These are phyloP conservation scores for Camptophora hylomeconis DNA, from an alignment of 2,329 filamentous ascomycete species.

Conservation along the genomic window DNA sequence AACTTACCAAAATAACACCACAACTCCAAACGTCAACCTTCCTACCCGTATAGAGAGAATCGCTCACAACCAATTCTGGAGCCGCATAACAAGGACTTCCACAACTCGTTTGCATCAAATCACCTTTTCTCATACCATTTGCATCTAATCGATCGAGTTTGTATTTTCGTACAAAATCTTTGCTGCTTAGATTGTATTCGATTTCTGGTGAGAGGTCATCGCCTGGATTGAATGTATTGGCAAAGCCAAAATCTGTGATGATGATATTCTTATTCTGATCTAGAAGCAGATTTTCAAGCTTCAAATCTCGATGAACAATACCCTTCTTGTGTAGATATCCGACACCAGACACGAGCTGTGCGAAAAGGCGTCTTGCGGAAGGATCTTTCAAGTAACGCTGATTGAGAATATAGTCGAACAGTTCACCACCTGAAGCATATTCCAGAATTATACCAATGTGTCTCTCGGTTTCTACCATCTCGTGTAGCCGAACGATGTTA, in stretches of 20 bases:
- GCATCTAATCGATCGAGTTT: constrained; percentile 68
- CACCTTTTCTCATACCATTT: constrained; percentile 69
- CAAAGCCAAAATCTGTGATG: constrained; percentile 98
- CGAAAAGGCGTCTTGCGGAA: constrained; percentile 78
- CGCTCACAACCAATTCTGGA: constrained; percentile 91
- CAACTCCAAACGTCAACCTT: constrained; percentile 99
- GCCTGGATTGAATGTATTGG: constrained; percentile 83
- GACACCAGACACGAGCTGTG: constrained; percentile 89
- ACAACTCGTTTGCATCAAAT: constrained; percentile 98
- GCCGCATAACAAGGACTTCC: constrained; percentile 97
- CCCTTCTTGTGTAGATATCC: constrained; percentile 98
- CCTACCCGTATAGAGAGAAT: constrained; percentile 89
- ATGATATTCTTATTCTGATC: constrained; percentile 98
- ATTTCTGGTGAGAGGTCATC: constrained; percentile 86
- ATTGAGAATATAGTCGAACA: constrained; percentile 97
- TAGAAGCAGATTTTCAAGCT: constrained; percentile 86
- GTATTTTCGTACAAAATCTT: constrained; percentile 74
- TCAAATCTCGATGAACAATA: constrained; percentile 93
- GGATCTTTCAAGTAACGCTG: constrained; percentile 93
- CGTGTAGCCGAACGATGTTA: constrained; percentile 91
- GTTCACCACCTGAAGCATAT: constrained; percentile 91
- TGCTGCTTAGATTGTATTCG: constrained; percentile 73
- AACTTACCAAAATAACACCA: constrained; percentile 85
- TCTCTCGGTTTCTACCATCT: constrained; percentile 95
- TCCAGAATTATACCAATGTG: constrained; percentile 98